Evolutionary conservation across 1,284 basidiomycete species (phyloP), one percentile per base, ranked within the genome.

Genomic region (Ustilago vetiveriae): DNA sequence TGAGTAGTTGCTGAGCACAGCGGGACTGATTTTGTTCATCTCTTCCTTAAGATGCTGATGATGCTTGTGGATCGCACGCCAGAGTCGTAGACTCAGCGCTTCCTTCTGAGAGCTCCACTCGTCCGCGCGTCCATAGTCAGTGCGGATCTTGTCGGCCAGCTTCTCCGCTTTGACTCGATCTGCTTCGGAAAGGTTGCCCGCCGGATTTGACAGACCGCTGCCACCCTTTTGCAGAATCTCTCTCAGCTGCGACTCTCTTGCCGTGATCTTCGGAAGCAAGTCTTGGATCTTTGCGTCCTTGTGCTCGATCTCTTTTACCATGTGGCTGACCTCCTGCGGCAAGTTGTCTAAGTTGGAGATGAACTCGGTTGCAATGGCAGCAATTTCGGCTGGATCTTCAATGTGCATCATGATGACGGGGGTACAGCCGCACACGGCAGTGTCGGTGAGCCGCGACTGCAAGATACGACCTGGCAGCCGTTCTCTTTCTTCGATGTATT

Each of bases 231-330:
- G 47, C 39, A 75, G 58, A 3, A 78, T 41, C 39, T 78, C 76
- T 11, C 64, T 58, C 36, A 78, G 58, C 30, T 76, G 74, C 16
- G 59, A 33, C 30, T 80, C 77, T n/a, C 78, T 49, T 16, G 74
- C 58, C 14, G 74, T 46, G 14, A 80, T 72, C 39, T 76, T 77
- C 7, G 77, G 67, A 7, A 80, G 54, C 16, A 74, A 41, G 10
- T 79, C 78, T 60, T 81, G 76, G 14, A 76, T 66, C 54, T 81
- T 80, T 42, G 53, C 60, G 47, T 81, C 80, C 54, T 81, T 81
- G 48, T 79, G 73, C 33, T 80, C 74, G 36, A 81, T 80, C 57
- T 81, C 80, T 41, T 78, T 76, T 45, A 81, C 46, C 39, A 79
- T 64, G 42, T 80, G 79, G 10, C 56, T 66, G n/a, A 81, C 75